Conservation (phyloP, 345 rosid species). For the Eucalyptus curtisii region DNA sequence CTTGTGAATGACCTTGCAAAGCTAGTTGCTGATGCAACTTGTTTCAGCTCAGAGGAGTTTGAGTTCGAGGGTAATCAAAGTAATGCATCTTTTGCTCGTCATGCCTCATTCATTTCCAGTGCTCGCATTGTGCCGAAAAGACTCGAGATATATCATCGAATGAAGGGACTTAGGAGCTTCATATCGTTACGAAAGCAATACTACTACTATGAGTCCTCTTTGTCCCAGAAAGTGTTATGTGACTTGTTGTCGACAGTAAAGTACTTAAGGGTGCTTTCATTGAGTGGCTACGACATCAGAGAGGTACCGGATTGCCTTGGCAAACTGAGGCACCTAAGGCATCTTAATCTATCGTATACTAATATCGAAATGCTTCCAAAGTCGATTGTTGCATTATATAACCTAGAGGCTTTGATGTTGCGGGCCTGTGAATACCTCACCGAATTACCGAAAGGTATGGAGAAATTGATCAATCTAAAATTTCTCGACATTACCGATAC, state of each 20-base stretch:
- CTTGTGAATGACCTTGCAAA: neutral
- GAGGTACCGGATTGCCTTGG: neutral
- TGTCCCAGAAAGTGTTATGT: neutral
- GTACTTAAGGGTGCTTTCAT: neutral
- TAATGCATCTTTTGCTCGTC: neutral
- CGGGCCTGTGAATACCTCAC: rapidly evolving
- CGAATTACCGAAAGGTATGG: neutral
- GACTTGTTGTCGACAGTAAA: neutral
- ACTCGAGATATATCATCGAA: neutral
- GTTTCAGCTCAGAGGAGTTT: neutral
- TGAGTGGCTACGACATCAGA: rapidly evolving
- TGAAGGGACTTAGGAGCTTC: neutral
- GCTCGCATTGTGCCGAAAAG: neutral
- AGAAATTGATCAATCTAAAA: neutral
- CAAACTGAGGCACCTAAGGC: neutral
- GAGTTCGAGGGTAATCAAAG: neutral
- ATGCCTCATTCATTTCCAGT: neutral
- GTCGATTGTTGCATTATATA: neutral
- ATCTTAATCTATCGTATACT: neutral
- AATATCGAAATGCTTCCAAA: neutral
- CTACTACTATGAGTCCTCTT: rapidly evolving
- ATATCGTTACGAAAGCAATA: neutral
- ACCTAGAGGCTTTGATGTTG: neutral
- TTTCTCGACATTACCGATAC: neutral
- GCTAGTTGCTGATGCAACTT: neutral